These are phyloP conservation scores for Debaryomycetaceae sp. DNA, from an alignment of 1,139 yeast species.

Conservation along the genomic window DNA sequence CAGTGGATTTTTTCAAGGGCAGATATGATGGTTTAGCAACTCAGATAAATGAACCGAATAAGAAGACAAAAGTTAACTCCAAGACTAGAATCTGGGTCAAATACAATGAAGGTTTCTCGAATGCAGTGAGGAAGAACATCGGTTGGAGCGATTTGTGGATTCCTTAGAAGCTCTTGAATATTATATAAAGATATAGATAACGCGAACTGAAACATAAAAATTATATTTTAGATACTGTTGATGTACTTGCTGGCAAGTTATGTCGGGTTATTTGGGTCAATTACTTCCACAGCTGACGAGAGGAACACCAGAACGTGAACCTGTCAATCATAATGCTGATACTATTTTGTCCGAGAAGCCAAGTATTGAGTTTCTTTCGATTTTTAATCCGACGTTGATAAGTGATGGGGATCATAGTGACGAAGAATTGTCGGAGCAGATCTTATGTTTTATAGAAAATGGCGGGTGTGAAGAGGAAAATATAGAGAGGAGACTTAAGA, in stretches of 20 bases:
- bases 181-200: neutral
- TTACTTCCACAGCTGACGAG: slow-evolving; percentile 13
- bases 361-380: slow-evolving; percentile 9
- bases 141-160: slow-evolving; percentile 74
- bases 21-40: slow-evolving; percentile 34
- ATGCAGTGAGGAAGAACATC: slow-evolving; percentile 85
- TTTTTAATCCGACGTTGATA: slow-evolving; percentile 21
- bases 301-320: neutral
- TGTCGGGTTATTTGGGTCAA: slow-evolving; percentile 19
- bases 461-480: slow-evolving; percentile 8
- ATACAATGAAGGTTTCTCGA: slow-evolving; percentile 89
- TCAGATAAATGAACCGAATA: slow-evolving; percentile 14
- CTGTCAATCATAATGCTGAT: neutral
- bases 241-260: slow-evolving; percentile 3
- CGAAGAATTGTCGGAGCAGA: slow-evolving; percentile 27
- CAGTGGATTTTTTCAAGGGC: slow-evolving; percentile 40
- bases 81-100: slow-evolving; percentile 75
- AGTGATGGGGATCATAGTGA: slow-evolving; percentile 21
- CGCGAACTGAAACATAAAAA: neutral
- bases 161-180: slow-evolving; percentile 7
- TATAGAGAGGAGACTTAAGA: slow-evolving; percentile 15
- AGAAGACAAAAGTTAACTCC: slow-evolving; percentile 9
- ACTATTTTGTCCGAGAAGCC: neutral
- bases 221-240: neutral
- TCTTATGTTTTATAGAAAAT: slow-evolving; percentile 24